Percentiles rank a stretch among this genome's conserved stretches.
Evolutionary conservation across 2,329 filamentous ascomycete species (phyloP).

Genomic region (Neurospora sp.): DNA sequence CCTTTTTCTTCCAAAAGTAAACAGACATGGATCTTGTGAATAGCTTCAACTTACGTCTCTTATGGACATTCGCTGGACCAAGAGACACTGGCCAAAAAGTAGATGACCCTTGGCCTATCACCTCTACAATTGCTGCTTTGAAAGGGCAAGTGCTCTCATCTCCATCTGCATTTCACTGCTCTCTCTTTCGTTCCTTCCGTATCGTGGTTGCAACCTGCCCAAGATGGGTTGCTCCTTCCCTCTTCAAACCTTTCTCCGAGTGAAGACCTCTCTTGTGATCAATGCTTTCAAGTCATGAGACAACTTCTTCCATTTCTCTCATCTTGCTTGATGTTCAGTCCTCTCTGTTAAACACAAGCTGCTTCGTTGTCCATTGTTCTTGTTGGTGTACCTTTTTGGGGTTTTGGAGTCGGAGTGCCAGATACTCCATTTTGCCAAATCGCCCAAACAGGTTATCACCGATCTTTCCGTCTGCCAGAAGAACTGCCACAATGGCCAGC

Average conservation of each 20-base stretch:
- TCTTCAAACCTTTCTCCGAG: not conserved
- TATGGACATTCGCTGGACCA: not conserved
- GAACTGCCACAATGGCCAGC: constrained; percentile 8
- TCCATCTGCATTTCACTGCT: not conserved
- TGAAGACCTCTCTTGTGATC: not conserved
- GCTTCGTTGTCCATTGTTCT: not conserved
- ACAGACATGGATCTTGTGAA: not conserved
- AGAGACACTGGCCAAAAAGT: not conserved
- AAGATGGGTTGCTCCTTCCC: not conserved
- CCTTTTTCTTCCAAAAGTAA: not conserved
- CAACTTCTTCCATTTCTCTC: not conserved
- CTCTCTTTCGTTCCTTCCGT: not conserved
- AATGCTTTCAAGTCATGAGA: not conserved
- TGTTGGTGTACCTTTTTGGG: not conserved
- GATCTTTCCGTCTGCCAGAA: not conserved
- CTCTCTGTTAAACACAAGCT: not conserved
- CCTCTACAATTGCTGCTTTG: not conserved
- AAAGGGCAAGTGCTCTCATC: not conserved
- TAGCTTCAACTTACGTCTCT: not conserved
- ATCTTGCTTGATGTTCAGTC: not conserved
- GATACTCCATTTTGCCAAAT: not conserved
- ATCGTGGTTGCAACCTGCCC: not conserved
- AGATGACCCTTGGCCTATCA: not conserved
- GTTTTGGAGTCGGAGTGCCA: not conserved
- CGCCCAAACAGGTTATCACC: not conserved